A percentile compares a stretch with the other conserved stretches of the same genome.
Evolutionary conservation across 257 asterid species (phyloP).

Genomic region (Solanum piurae): DNA sequence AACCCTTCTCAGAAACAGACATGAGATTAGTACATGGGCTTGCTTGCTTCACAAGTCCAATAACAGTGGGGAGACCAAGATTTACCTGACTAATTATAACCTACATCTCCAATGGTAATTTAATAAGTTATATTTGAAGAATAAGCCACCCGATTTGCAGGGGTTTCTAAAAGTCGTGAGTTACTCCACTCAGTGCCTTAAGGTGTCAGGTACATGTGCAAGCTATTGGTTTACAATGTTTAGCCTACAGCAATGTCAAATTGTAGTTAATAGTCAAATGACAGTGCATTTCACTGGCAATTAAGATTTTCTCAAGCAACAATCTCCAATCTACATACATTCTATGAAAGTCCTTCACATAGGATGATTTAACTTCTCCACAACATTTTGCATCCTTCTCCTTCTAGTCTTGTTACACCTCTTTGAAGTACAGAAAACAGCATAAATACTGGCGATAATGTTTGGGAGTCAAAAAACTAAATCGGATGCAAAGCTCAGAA

Average conservation of each 20-base stretch:
- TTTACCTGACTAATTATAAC: background rate
- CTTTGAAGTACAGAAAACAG: background rate
- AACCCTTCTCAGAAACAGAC: background rate
- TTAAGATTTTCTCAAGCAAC: background rate
- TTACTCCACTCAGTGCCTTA: background rate
- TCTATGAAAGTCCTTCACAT: background rate
- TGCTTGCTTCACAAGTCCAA: background rate
- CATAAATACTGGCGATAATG: background rate
- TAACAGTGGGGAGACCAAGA: background rate
- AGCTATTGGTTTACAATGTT: background rate
- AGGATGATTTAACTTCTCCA: background rate
- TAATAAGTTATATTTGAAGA: background rate
- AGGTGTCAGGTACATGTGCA: background rate
- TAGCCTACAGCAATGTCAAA: background rate
- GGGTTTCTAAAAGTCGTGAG: background rate
- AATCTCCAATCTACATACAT: background rate
- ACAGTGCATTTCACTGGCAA: background rate
- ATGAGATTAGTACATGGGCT: background rate
- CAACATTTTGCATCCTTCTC: background rate
- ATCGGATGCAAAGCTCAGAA: background rate
- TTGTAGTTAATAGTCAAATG: background rate
- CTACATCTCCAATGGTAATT: background rate
- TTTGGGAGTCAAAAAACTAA: background rate
- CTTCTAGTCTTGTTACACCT: background rate
- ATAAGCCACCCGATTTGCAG: background rate